phyloP scores from a whole-genome alignment of 1,284 basidiomycete species.

The Malassezia nana region DNA sequence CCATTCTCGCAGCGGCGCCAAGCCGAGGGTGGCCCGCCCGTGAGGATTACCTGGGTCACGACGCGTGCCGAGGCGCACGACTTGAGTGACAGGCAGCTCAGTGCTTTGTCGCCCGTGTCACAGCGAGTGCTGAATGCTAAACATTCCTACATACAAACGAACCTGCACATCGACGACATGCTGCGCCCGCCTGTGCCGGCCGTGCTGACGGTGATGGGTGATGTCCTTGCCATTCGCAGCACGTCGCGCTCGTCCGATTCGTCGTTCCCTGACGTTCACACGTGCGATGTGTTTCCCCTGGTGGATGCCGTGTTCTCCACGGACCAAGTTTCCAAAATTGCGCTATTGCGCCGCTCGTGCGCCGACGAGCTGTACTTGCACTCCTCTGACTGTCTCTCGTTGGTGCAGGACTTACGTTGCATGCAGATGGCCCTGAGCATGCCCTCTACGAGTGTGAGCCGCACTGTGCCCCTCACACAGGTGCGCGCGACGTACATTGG shows the following conservation, averaged over 20 bases:
- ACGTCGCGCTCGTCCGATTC: not conserved
- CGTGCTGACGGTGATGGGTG: not conserved
- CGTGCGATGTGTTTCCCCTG: conserved; percentile 7
- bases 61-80: not conserved
- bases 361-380: not conserved
- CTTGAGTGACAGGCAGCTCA: not conserved
- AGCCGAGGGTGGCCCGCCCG: not conserved
- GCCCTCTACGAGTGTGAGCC: not conserved
- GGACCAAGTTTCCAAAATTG: not conserved
- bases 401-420: not conserved
- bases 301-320: not conserved
- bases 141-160: not conserved
- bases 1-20: not conserved
- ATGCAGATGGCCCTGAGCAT: not conserved
- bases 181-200: not conserved
- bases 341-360: not conserved
- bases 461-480: not conserved
- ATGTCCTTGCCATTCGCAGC: not conserved
- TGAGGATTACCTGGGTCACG: not conserved
- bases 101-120: not conserved
- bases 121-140: not conserved
- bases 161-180: not conserved
- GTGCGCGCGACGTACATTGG: not conserved
- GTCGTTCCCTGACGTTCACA: not conserved
- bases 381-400: not conserved